Evolutionary conservation across 345 rosid species (phyloP), one percentile per base, ranked within the genome.

Genomic region (Eucalyptus victrix): DNA sequence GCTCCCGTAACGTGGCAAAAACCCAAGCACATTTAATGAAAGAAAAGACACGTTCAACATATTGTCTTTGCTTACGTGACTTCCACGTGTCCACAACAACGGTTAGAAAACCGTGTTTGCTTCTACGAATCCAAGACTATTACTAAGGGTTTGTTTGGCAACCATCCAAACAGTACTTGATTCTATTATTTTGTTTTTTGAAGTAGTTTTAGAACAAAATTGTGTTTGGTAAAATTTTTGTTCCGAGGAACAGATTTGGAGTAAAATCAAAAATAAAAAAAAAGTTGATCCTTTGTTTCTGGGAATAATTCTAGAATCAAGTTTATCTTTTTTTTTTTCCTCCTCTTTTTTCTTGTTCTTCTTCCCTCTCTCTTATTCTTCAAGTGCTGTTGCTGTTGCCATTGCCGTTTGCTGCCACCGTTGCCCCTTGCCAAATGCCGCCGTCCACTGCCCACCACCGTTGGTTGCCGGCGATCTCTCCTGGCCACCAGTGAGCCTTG

Each of bases 201-300:
- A 0, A 5, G 1, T 50, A 15, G 18, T 50, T 50, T 50, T 50
- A 3, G 7, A 50, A 50, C 1, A 50, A 1, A 50, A 50, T 16
- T 50, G 1, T 0, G 1, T 16, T 50, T 6, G 19, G 7, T 50
- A 50, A 50, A 15, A 15, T 50, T 50, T 50, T 50, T 50, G 3
- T 50, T 50, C 1, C 0, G 0, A 0, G 7, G 0, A 50, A 50
- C 0, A 50, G 7, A 50, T 15, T 5, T 50, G 1, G 53, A 50
- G 7, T 6, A 50, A 5, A 49, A 14, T 49, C 1, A 16, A 50
- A 0, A 50, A 50, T 6, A 50, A 50, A 49, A 6, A 49, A 49
- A 50, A 50, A 15, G 51, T 15, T 50, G 19, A 50, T 50, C 1
- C 0, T 49, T 15, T 50, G 7, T 50, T 50, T 1, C 0, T 1